These are phyloP conservation scores for Posidonia oceanica DNA, from an alignment of 116 monocot genomes.

Conservation along the genomic window DNA sequence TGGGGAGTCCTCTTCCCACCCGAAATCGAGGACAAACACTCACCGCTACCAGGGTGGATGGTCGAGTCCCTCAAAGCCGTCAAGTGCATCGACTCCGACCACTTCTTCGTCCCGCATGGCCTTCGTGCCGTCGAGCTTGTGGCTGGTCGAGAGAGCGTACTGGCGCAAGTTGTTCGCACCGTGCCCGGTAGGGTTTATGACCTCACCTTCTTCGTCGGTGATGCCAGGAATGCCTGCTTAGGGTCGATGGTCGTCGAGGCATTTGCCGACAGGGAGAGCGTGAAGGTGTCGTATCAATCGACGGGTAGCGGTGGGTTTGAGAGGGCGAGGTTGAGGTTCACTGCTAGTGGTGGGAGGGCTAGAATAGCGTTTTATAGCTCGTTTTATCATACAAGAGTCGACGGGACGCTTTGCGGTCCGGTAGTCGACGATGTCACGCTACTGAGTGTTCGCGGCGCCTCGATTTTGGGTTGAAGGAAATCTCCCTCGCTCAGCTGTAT, in stretches of 20 bases:
- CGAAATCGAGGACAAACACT: conserved; percentile 47
- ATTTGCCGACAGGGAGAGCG: conserved; percentile 29
- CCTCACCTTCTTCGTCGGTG: conserved; percentile 60
- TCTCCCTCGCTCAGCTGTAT: no score
- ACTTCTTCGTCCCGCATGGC: conserved; percentile 60
- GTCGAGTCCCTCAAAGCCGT: conserved; percentile 53
- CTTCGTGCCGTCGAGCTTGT: conserved; percentile 63
- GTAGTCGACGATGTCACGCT: conserved; percentile 55
- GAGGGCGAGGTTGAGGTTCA: conserved; percentile 41
- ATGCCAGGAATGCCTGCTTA: conserved; percentile 53
- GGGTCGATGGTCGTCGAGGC: conserved; percentile 66
- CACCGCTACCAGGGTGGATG: conserved; percentile 46
- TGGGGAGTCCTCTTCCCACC: conserved; percentile 62
- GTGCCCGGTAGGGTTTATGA: conserved; percentile 30
- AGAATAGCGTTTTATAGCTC: conserved; percentile 65
- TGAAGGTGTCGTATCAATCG: conserved; percentile 59
- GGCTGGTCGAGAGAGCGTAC: conserved; percentile 61
- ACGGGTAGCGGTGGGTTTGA: conserved; percentile 57
- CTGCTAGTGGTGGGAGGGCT: conserved; percentile 20
- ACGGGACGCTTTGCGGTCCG: conserved; percentile 71
- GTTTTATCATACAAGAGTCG: conserved; percentile 40
- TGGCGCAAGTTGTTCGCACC: conserved; percentile 55
- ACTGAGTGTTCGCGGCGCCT: conserved; percentile 25
- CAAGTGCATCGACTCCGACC: conserved; percentile 43
- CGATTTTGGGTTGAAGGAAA: background rate